Conservation (phyloP, 2,329 filamentous ascomycete species). For the Fusarium ambrosium region DNA sequence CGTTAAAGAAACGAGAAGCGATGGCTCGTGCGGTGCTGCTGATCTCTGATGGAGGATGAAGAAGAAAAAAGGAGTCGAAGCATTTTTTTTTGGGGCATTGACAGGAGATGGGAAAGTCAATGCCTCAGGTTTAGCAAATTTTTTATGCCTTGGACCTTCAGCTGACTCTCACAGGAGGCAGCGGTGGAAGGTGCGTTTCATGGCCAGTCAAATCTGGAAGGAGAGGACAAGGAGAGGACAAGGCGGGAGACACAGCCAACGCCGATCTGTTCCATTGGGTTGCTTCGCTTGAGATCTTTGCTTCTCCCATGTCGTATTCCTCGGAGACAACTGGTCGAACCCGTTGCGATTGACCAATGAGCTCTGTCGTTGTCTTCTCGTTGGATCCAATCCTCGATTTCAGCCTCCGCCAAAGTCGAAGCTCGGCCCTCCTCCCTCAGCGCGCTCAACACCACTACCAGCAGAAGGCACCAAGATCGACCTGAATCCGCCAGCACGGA, state of each 20-base stretch:
- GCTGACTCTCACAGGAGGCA: slow-evolving; percentile 20
- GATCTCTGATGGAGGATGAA: slow-evolving; percentile 3
- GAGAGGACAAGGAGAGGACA: slow-evolving; percentile 29
- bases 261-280: slow-evolving; percentile 33
- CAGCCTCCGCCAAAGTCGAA: slow-evolving; percentile 9
- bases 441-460: neutral
- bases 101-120: slow-evolving; percentile 12
- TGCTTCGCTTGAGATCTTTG: slow-evolving; percentile 29
- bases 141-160: slow-evolving; percentile 20
- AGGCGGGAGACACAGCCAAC: slow-evolving; percentile 16
- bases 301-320: slow-evolving; percentile 20
- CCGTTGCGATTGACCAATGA: slow-evolving; percentile 23
- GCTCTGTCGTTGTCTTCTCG: neutral
- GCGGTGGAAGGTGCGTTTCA: slow-evolving; percentile 38
- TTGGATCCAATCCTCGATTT: slow-evolving; percentile 4
- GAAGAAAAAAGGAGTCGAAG: neutral
- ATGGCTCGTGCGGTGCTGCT: slow-evolving; percentile 29
- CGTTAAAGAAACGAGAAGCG: slow-evolving; percentile 16
- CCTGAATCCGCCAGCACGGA: slow-evolving; percentile 20
- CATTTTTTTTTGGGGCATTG: neutral
- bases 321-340: slow-evolving; percentile 17
- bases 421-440: neutral
- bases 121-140: slow-evolving; percentile 18
- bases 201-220: slow-evolving; percentile 34
- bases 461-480: slow-evolving; percentile 3